Base-by-base conservation (phyloP, 1,284 basidiomycete species). In the Boletus semigastroideus region DNA sequence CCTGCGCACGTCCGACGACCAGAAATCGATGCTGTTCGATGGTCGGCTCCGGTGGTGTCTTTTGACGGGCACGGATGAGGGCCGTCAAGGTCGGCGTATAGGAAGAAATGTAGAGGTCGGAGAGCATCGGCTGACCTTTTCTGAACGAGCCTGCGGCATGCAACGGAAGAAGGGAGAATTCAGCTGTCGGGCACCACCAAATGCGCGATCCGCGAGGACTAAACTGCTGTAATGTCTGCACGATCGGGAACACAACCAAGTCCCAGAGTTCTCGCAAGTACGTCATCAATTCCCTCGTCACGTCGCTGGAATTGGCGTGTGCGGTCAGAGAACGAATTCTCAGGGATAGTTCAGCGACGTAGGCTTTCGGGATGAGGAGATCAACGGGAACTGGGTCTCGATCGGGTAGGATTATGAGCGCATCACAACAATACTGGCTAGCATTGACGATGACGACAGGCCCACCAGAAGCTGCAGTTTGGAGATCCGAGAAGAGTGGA, bases 161-260 rank as follows among this genome's bases (percentile, higher is more conserved):
- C 10, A 49, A 25, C 6, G 53, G 38, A 19, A 54, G 53, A 20
- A 50, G 51, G 14, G 62, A 64, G 10, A 73, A 49, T 1, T 55
- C 43, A 4, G 59, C 61, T 3, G 71, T 73, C 3, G 68, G 70
- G 48, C 71, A 74, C 73, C 72, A 74, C 69, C 71, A 74, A 7
- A 75, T 67, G 5, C 64, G 65, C 4, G 69, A 63, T 38, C 57
- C 31, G n/a, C 36, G 36, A 4, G 42, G 41, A 33, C 60, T 44
- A 0, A 49, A 34, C 7, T 48, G 17, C 14, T 31, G n/a, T 2
- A 50, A 22, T 3, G n/a, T 16, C 0, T 8, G 20, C 9, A 50
- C 22, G 28, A 51, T 34, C 6, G 49, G 37, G 25, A 20, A 41
- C 10, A 42, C 49, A 2, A 51, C 13, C 0, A 1, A 19, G 4